Base-by-base conservation (phyloP, 1,284 basidiomycete species). In the Uromyces viciae-fabae region DNA sequence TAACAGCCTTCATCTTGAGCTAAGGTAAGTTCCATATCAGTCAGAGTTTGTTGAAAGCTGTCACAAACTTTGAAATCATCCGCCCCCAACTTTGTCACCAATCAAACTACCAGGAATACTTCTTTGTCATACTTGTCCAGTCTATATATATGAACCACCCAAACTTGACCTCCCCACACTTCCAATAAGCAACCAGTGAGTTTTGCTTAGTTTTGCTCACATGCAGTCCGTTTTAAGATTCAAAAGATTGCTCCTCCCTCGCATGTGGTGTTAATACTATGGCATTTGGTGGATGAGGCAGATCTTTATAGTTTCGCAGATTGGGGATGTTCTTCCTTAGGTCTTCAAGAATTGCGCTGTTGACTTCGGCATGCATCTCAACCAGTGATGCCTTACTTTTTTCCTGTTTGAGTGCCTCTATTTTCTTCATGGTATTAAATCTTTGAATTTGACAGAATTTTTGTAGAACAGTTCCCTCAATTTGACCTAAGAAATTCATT, bases 401-500 rank as follows among this genome's bases (percentile, higher is more conserved):
- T 22, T 38, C 64, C 1, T 25, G 3, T 68, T 43, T 33, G 7
- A 68, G 38, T 36, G 64, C 40, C 64, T 25, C 40, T 25, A 19
- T 14, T 25, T 38, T 2, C 40, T 22, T 25, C 31, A 25, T 38
- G n/a, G 64, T 19, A 15, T 43, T 28, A 25, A 68, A 25, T 42
- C 64, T 43, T 68, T 68, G 64, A 9, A 14, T 68, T 42, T 68
- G 38, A 60, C 58, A 60, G 58, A 60, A 60, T 33, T 60, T 36
- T 8, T 36, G 58, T n/a, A 60, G 2, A 1, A 64, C 64, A 25
- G 38, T 68, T 1, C 64, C 64, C 46, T 68, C 40, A 5, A 68
- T 42, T 68, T 68, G 15, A 25, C 64, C 64, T 66, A 25, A 66
- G n/a, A n/a, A n/a, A n/a, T n/a, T n/a, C n/a, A n/a, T n/a, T n/a